These are phyloP conservation scores for Candida hispaniensis DNA, from an alignment of 805 yeast genomes.

Conservation along the genomic window DNA sequence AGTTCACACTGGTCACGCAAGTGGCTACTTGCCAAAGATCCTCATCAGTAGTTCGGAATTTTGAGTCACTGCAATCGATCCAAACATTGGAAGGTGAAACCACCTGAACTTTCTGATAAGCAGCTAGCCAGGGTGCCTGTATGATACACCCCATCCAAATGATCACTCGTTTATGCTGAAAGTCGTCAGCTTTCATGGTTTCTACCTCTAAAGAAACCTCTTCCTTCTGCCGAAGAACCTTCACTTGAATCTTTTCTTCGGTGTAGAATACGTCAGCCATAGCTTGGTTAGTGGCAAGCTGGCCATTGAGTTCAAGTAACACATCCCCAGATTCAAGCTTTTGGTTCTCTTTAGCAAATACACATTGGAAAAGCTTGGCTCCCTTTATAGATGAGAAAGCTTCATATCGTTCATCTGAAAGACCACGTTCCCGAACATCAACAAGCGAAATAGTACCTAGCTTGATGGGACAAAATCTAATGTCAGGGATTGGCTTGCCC, in stretches of 20 bases:
- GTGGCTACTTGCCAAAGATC: slow-evolving; percentile 69
- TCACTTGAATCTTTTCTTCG: slow-evolving; percentile 40
- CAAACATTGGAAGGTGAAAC: slow-evolving; percentile 77
- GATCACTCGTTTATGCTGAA: slow-evolving; percentile 55
- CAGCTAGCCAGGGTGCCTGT: slow-evolving; percentile 89
- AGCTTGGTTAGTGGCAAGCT: slow-evolving; percentile 51
- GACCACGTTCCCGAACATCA: slow-evolving; percentile 78
- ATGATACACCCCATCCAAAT: slow-evolving; percentile 76
- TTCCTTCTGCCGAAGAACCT: slow-evolving; percentile 60
- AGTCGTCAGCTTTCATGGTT: slow-evolving; percentile 47
- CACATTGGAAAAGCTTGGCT: no score
- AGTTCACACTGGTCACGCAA: slow-evolving; percentile 85
- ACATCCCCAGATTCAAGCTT: slow-evolving; percentile 55
- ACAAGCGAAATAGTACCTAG: slow-evolving; percentile 55
- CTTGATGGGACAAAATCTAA: slow-evolving; percentile 68
- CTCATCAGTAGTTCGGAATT: slow-evolving; percentile 73
- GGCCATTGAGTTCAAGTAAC: slow-evolving; percentile 56
- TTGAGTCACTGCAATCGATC: slow-evolving; percentile 60
- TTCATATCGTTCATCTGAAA: slow-evolving; percentile 76
- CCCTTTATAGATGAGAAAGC: no score
- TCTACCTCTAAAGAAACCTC: slow-evolving; percentile 52
- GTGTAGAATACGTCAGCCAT: slow-evolving; percentile 47
- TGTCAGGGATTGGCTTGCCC: slow-evolving; percentile 38
- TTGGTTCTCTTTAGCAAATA: slow-evolving; percentile 48
- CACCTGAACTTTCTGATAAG: slow-evolving; percentile 66